Conservation (phyloP, 2,329 filamentous ascomycete genomes). For the Alternaria tenuissima region DNA sequence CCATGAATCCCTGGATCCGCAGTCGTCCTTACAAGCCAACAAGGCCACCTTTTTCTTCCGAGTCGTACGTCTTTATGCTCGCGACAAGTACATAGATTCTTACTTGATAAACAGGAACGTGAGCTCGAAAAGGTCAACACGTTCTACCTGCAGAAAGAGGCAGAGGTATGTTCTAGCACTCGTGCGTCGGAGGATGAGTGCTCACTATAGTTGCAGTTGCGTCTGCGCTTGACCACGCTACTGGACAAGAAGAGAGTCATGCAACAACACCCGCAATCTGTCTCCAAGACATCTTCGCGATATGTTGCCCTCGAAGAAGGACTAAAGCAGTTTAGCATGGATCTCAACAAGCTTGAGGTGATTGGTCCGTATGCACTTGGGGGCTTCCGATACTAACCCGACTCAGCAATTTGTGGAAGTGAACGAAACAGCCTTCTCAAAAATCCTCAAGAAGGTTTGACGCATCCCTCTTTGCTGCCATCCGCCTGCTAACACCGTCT, state of each 20-base stretch:
- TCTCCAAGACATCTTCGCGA: slow-evolving; percentile 87
- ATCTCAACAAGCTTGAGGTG: slow-evolving; percentile 89
- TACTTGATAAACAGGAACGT: slow-evolving; percentile 71
- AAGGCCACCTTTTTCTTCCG: slow-evolving; percentile 99
- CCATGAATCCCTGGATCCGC: slow-evolving; percentile 71
- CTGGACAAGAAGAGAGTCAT: slow-evolving; percentile 94
- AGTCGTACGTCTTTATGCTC: slow-evolving; percentile 67
- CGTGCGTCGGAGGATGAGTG: slow-evolving; percentile 5
- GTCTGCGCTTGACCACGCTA: slow-evolving; percentile 88
- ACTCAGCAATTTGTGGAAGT: slow-evolving; percentile 92
- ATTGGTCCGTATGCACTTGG: slow-evolving; percentile 34
- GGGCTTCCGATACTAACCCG: slow-evolving; percentile 35
- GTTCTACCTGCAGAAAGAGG: slow-evolving; percentile 97
- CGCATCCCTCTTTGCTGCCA: slow-evolving; percentile 2
- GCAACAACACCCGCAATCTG: slow-evolving; percentile 77
- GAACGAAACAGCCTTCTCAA: slow-evolving; percentile 96
- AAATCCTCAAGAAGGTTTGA: slow-evolving; percentile 91
- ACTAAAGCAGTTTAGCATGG: slow-evolving; percentile 95
- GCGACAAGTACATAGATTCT: slow-evolving; percentile 8
- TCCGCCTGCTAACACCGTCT: slow-evolving; percentile 48
- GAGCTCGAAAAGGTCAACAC: slow-evolving; percentile 98
- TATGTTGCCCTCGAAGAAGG: slow-evolving; percentile 96
- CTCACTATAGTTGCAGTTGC: slow-evolving; percentile 70
- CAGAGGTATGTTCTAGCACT: slow-evolving; percentile 72
- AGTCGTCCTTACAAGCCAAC: slow-evolving; percentile 90